These are phyloP conservation scores for Phylloporus sp. DNA, from an alignment of 1,284 basidiomycete genomes.

Conservation along the genomic window DNA sequence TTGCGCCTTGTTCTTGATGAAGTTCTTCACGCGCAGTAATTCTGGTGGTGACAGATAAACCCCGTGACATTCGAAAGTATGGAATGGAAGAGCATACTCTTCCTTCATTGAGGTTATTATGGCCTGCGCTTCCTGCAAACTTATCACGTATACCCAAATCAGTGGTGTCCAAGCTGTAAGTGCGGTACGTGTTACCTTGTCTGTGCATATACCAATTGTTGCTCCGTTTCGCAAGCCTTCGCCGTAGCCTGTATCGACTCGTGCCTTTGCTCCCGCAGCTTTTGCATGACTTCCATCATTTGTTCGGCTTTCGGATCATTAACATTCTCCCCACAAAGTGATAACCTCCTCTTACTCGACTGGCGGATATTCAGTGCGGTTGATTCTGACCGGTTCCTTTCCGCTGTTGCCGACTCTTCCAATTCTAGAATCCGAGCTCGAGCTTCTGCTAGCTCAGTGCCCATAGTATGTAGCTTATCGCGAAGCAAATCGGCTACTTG, in stretches of 20 bases:
- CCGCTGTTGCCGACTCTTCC: constrained; percentile 39
- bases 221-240: constrained; percentile 32
- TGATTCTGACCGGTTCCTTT: constrained; percentile 33
- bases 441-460: constrained; percentile 47
- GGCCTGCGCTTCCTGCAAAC: constrained; percentile 35
- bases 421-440: constrained; percentile 45
- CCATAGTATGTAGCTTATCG: constrained; percentile 51
- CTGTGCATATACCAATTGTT: constrained; percentile 28
- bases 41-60: constrained; percentile 24
- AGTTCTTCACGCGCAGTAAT: constrained; percentile 29
- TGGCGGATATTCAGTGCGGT: constrained; percentile 27
- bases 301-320: constrained; percentile 28
- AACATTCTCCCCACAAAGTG: constrained; percentile 15
- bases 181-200: constrained; percentile 21
- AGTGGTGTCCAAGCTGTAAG: constrained; percentile 9
- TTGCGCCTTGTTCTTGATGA: constrained; percentile 27
- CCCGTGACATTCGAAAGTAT: constrained; percentile 11
- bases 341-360: constrained; percentile 31
- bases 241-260: constrained; percentile 30
- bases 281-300: constrained; percentile 27
- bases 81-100: constrained; percentile 33
- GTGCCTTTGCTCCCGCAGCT: constrained; percentile 34
- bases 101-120: constrained; percentile 35
- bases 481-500: constrained; percentile 56
- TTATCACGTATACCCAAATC: constrained; percentile 19